phyloP scores from a whole-genome alignment of 75 land plant genomes.

The Chamaecyparis obtusa region DNA sequence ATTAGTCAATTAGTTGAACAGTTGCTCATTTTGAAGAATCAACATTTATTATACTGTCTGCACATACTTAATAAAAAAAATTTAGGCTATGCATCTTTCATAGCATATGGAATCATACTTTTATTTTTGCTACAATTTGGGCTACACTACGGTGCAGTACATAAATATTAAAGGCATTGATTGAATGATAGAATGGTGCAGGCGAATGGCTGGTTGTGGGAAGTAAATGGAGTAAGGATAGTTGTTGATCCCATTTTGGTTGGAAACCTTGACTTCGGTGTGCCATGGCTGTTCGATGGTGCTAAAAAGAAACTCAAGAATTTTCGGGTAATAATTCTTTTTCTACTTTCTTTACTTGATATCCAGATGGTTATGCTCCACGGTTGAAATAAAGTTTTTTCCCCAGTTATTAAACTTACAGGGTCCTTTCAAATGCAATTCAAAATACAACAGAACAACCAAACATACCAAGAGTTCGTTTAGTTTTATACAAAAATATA shows the following conservation, averaged over 20 bases:
- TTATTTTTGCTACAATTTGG: neutral
- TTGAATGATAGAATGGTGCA: slow-evolving; percentile 15
- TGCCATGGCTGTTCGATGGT: slow-evolving; percentile 88
- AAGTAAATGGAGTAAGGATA: slow-evolving; percentile 52
- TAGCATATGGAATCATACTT: neutral
- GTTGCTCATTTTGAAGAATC: too few relatives aligned
- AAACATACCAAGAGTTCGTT: neutral
- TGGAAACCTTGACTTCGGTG: slow-evolving; percentile 90
- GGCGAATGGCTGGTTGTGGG: slow-evolving; percentile 97
- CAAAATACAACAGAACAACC: neutral
- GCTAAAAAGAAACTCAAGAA: slow-evolving; percentile 72
- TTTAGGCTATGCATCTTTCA: neutral
- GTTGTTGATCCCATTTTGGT: slow-evolving; percentile 93
- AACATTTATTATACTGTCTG: too few relatives aligned
- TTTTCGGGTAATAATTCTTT: slow-evolving; percentile 38
- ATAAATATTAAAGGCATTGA: neutral
- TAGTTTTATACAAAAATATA: too few relatives aligned
- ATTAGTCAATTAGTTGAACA: too few relatives aligned
- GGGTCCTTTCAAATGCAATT: neutral
- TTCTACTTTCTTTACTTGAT: neutral
- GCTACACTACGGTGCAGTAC: neutral
- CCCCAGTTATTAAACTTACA: neutral
- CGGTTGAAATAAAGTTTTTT: neutral
- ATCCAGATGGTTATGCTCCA: neutral
- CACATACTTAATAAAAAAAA: neutral